These are phyloP conservation scores for Dianthus caryophyllus DNA, from an alignment of 148 eudicot genomes.

Conservation along the genomic window DNA sequence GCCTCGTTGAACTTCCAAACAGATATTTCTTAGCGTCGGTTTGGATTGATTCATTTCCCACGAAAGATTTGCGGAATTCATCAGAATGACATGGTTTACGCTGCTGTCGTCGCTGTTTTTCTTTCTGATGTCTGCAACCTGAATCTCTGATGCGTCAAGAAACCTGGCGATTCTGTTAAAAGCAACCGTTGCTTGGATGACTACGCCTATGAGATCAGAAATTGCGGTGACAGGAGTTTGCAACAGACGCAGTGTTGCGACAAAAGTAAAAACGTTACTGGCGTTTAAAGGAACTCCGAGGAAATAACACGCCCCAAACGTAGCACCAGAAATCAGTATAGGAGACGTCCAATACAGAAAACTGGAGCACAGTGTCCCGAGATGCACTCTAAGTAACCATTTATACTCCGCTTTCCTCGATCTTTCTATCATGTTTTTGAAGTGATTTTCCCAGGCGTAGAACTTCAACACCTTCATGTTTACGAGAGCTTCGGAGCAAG, in stretches of 20 bases:
- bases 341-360: slow-evolving; percentile 79
- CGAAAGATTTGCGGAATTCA: slow-evolving; percentile 44
- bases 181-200: slow-evolving; percentile 77
- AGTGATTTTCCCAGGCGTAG: slow-evolving; percentile 85
- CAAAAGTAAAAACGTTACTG: slow-evolving; percentile 79
- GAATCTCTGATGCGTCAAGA: slow-evolving; percentile 75
- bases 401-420: slow-evolving; percentile 56
- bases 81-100: slow-evolving; percentile 17
- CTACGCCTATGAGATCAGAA: slow-evolving; percentile 67
- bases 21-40: slow-evolving; percentile 42
- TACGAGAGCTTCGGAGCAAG: slow-evolving; percentile 59
- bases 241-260: slow-evolving; percentile 71
- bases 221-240: slow-evolving; percentile 78
- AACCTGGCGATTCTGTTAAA: slow-evolving; percentile 59
- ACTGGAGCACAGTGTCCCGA: slow-evolving; percentile 46
- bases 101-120: slow-evolving; percentile 22
- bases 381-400: slow-evolving; percentile 65
- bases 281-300: slow-evolving; percentile 56
- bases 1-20: slow-evolving; percentile 39
- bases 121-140: slow-evolving; percentile 37
- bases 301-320: slow-evolving; percentile 74
- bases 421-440: slow-evolving; percentile 48
- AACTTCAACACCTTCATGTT: slow-evolving; percentile 73
- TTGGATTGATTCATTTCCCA: slow-evolving; percentile 45
- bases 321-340: slow-evolving; percentile 71